Evolutionary conservation across 495 filamentous ascomycete species (phyloP).

Genomic region (Stereocaulon alpinum): DNA sequence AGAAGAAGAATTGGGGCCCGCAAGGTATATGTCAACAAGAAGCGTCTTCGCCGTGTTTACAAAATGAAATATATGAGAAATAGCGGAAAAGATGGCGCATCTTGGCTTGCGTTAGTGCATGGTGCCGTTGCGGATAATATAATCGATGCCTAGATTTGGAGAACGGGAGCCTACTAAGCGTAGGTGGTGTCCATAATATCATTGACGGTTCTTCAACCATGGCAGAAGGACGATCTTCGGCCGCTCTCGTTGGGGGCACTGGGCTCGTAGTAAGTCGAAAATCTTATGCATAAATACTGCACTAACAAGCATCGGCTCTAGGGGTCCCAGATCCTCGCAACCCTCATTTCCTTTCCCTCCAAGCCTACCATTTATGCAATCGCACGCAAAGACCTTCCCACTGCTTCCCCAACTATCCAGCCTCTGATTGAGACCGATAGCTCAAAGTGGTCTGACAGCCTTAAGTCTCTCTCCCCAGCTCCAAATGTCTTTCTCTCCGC

Average conservation of each 20-base stretch:
- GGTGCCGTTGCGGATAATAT: no score
- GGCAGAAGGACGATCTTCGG: conserved; percentile 21
- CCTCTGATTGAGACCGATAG: conserved; percentile 37
- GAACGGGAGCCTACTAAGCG: background rate
- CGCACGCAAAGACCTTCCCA: conserved; percentile 34
- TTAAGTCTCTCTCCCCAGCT: conserved; percentile 43
- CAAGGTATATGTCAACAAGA: no score
- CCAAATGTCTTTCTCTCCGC: conserved; percentile 54
- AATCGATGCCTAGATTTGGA: no score
- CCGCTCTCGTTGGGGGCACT: conserved; percentile 37
- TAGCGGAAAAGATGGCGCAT: no score
- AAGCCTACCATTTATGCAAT: conserved; percentile 37
- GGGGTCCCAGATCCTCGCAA: conserved; percentile 41
- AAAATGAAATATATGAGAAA: no score
- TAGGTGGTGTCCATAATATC: background rate
- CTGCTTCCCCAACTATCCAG: conserved; percentile 31
- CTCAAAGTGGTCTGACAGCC: conserved; percentile 44
- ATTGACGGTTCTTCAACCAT: background rate
- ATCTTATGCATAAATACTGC: background rate
- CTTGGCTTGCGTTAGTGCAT: no score
- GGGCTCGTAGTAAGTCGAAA: conserved; percentile 38
- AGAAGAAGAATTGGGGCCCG: no score
- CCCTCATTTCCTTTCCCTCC: conserved; percentile 32
- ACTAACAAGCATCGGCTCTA: conserved; percentile 13
- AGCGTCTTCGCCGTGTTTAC: no score